A percentile compares a stretch with the other conserved stretches of the same genome.
These are phyloP conservation scores for Marasmius oreades DNA, from an alignment of 1,284 basidiomycete genomes.

Conservation along the genomic window DNA sequence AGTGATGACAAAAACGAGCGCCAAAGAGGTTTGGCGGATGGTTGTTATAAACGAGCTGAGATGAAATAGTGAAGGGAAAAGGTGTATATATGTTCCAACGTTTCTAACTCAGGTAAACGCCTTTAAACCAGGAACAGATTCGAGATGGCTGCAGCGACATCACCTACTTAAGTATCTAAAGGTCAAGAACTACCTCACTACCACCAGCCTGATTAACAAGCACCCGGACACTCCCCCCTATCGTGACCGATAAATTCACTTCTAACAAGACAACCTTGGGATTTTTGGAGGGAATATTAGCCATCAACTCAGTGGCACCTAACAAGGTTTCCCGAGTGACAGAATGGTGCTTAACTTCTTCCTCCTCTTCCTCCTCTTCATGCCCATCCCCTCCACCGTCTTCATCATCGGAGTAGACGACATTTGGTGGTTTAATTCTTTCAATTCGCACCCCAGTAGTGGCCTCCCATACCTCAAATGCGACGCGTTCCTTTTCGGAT, in stretches of 20 bases:
- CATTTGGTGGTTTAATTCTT: conserved; percentile 48
- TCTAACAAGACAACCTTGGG: conserved; percentile 20
- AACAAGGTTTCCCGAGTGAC: conserved; percentile 61
- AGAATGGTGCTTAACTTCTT: conserved; percentile 65
- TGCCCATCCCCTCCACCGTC: conserved; percentile 50
- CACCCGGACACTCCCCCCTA: neutral
- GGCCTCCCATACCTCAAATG: conserved; percentile 88
- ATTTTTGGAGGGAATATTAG: conserved; percentile 28
- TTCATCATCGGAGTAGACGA: conserved; percentile 51
- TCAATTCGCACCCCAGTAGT: conserved; percentile 79
- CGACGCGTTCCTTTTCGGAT: conserved; percentile 51
- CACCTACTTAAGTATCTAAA: no score
- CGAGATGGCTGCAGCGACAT: no score
- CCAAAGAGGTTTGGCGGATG: no score
- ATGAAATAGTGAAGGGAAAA: no score
- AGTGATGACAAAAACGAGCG: no score
- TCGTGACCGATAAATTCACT: neutral
- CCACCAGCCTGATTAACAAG: neutral
- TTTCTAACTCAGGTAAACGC: no score
- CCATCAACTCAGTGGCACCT: conserved; percentile 50
- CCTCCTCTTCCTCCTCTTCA: conserved; percentile 54
- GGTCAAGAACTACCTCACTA: no score
- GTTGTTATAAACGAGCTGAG: no score
- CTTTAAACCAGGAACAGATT: no score
- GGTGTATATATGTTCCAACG: no score